phyloP scores from a whole-genome alignment of 345 rosid genomes.

The Ailanthus altissimus region DNA sequence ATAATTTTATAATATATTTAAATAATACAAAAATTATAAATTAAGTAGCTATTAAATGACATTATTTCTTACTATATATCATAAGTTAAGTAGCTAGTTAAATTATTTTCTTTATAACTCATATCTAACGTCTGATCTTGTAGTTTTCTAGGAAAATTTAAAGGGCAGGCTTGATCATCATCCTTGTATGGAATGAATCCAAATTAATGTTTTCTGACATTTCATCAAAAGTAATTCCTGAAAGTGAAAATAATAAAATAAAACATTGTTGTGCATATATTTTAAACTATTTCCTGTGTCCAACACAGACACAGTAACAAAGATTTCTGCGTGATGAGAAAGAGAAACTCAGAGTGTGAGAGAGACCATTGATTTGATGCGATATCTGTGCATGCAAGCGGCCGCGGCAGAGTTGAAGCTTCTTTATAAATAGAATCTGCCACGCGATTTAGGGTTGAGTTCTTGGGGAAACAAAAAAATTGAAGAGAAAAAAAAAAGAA shows the following conservation, averaged over 20 bases:
- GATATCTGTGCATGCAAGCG: background rate
- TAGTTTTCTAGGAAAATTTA: background rate
- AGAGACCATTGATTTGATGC: background rate
- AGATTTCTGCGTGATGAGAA: background rate
- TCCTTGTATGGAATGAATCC: conserved; percentile 3
- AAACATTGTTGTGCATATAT: background rate
- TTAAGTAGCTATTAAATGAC: too few relatives aligned
- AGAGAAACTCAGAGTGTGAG: background rate
- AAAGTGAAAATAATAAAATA: background rate
- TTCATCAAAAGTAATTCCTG: background rate
- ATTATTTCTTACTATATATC: too few relatives aligned
- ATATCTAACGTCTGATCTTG: background rate
- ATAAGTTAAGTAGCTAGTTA: too few relatives aligned
- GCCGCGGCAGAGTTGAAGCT: background rate
- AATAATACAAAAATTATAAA: too few relatives aligned
- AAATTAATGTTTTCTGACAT: background rate
- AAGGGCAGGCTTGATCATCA: background rate
- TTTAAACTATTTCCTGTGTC: too few relatives aligned
- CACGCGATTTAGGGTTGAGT: conserved; percentile 16
- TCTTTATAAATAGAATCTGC: background rate
- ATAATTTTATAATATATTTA: too few relatives aligned
- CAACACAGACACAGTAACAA: background rate
- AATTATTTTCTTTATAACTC: too few relatives aligned
- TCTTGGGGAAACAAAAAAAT: too few relatives aligned
- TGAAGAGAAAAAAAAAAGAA: background rate